A percentile compares a stretch with the other conserved stretches of the same genome.
Conservation (phyloP, 2,329 filamentous ascomycete genomes). For the Trichoderma atroviride region DNA sequence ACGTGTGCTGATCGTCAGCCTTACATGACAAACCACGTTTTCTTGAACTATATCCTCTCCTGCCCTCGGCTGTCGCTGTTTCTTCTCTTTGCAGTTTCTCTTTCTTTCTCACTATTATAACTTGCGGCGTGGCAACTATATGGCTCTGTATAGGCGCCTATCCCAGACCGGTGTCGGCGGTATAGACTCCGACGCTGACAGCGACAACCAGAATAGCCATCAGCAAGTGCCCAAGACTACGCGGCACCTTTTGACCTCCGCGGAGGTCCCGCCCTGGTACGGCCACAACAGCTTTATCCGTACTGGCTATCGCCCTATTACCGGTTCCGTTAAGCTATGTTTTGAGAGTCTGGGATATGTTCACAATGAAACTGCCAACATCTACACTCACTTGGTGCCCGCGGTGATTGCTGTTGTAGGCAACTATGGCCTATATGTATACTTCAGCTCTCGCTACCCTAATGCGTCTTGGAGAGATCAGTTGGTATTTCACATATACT, state of each 20-base stretch:
- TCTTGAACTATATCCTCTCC: neutral
- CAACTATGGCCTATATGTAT: conserved; percentile 34
- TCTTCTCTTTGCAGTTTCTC: neutral
- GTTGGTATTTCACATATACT: conserved; percentile 45
- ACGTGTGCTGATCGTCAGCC: neutral
- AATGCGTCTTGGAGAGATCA: conserved; percentile 39
- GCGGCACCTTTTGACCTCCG: neutral
- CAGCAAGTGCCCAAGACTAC: neutral
- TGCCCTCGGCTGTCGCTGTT: neutral
- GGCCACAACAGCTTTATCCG: conserved; percentile 47
- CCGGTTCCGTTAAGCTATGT: conserved; percentile 41
- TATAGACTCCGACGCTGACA: neutral
- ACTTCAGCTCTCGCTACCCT: conserved; percentile 39
- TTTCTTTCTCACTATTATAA: neutral
- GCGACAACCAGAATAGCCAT: neutral
- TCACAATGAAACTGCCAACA: conserved; percentile 42
- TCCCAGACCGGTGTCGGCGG: neutral
- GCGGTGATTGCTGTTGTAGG: conserved; percentile 38
- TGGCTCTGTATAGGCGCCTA: conserved; percentile 10
- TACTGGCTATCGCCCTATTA: conserved; percentile 48
- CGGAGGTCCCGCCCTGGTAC: conserved; percentile 45
- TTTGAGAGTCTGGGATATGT: conserved; percentile 45
- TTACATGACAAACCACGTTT: neutral
- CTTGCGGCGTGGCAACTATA: neutral
- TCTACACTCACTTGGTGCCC: conserved; percentile 46